phyloP scores from a whole-genome alignment of 202 grass and related monocot genomes.

The Schoenoplectus tabernaemontani region DNA sequence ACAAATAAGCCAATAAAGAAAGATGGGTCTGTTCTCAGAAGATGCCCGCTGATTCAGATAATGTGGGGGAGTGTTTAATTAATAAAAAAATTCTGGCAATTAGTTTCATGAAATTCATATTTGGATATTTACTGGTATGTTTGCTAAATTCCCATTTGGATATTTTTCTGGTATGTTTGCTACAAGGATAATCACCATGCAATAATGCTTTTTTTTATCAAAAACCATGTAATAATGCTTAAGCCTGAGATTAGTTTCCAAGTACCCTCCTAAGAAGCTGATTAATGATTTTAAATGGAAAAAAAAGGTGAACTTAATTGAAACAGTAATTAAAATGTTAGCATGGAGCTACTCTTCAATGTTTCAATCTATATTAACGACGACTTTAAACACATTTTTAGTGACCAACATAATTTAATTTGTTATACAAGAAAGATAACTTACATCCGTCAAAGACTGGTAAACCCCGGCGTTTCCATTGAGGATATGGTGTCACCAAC shows the following conservation, averaged over 20 bases:
- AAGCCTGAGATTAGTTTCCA: no score
- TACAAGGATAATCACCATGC: not conserved
- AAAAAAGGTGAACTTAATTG: no score
- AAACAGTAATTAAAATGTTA: no score
- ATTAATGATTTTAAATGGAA: no score
- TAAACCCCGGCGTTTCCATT: constrained; percentile 58
- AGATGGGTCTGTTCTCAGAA: constrained; percentile 67
- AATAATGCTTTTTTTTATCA: no score
- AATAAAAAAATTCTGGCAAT: no score
- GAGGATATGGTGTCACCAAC: constrained; percentile 54
- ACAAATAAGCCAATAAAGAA: constrained; percentile 90
- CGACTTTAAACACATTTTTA: not conserved
- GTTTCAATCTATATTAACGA: not conserved
- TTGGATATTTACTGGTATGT: not conserved
- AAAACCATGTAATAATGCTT: no score
- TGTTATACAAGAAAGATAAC: not conserved
- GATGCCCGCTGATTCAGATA: constrained; percentile 41
- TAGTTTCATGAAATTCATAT: not conserved
- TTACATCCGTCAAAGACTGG: constrained; percentile 73
- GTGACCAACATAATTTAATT: not conserved
- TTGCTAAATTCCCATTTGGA: not conserved
- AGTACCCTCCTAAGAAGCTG: no score
- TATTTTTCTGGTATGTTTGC: not conserved
- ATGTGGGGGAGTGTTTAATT: not conserved
- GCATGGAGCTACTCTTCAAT: not conserved